Conservation (phyloP, 2,329 filamentous ascomycete species). For the Magnaporthiopsis incrustans region DNA sequence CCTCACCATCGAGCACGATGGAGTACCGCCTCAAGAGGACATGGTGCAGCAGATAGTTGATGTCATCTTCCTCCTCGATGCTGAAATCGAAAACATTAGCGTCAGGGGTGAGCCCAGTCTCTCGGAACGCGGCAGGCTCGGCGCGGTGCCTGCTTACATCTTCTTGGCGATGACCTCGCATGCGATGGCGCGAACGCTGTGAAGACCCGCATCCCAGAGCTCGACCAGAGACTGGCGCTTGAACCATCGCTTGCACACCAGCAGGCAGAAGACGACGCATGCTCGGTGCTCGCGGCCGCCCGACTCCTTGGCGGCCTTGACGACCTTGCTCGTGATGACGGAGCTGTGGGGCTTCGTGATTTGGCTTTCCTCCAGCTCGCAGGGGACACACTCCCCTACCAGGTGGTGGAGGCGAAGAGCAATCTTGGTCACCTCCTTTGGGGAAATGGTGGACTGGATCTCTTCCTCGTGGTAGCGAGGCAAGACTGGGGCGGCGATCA, state of each 20-base stretch:
- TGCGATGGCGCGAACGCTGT: constrained; percentile 68
- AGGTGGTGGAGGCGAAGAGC: constrained; percentile 86
- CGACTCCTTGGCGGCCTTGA: constrained; percentile 73
- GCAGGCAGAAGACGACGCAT: constrained; percentile 77
- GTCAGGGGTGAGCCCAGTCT: background rate
- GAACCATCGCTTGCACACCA: constrained; percentile 69
- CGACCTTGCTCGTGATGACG: constrained; percentile 72
- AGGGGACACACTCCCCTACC: constrained; percentile 82
- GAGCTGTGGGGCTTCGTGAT: constrained; percentile 76
- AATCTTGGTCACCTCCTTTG: constrained; percentile 78
- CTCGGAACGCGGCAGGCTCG: background rate
- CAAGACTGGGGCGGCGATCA: constrained; percentile 43
- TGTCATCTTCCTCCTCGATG: constrained; percentile 80
- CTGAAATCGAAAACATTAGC: constrained; percentile 27
- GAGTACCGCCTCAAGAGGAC: constrained; percentile 85
- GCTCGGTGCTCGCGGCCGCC: constrained; percentile 65
- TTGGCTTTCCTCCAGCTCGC: constrained; percentile 70
- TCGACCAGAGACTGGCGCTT: constrained; percentile 69
- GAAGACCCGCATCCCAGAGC: constrained; percentile 86
- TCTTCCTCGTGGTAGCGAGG: constrained; percentile 51
- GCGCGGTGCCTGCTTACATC: constrained; percentile 32
- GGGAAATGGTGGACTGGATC: constrained; percentile 59
- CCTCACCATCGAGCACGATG: constrained; percentile 61
- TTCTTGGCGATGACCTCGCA: constrained; percentile 90
- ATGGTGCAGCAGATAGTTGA: constrained; percentile 68